A percentile compares a stretch with the other conserved stretches of the same genome.
These are phyloP conservation scores for Penicillium olsonii DNA, from an alignment of 2,329 filamentous ascomycete genomes.

Conservation along the genomic window DNA sequence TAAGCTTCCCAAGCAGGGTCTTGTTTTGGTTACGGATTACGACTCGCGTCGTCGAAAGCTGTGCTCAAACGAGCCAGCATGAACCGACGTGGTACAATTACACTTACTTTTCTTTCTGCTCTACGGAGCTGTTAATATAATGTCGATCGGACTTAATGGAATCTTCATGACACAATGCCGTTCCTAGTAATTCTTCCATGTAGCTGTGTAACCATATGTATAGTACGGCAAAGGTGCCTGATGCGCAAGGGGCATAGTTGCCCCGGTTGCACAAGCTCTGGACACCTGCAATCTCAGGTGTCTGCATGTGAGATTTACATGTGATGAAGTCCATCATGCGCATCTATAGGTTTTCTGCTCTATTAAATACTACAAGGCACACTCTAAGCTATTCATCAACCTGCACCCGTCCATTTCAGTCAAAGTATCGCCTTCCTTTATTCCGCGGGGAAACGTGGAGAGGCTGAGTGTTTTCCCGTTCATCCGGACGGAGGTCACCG, in stretches of 20 bases:
- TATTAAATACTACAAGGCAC: no score
- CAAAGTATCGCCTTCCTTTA: constrained; percentile 14
- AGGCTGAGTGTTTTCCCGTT: constrained; percentile 19
- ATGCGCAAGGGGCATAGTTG: no score
- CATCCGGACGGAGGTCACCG: constrained; percentile 21
- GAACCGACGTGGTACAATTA: constrained; percentile 8
- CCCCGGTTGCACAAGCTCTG: neutral
- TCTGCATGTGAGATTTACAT: neutral
- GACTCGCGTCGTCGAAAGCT: constrained; percentile 12
- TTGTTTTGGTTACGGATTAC: constrained; percentile 14
- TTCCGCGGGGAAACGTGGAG: constrained; percentile 23
- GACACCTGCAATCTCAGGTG: neutral
- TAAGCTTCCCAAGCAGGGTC: constrained; percentile 26
- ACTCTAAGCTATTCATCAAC: no score
- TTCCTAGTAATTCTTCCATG: neutral
- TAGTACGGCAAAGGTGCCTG: no score
- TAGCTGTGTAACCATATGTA: no score
- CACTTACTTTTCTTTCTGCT: constrained; percentile 4
- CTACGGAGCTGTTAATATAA: constrained; percentile 16
- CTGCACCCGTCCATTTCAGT: neutral
- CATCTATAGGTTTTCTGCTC: no score
- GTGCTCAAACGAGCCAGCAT: constrained; percentile 20
- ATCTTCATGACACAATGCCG: neutral
- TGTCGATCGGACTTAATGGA: constrained; percentile 14
- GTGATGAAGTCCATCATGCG: neutral